phyloP scores from a whole-genome alignment of 768 basidiomycete species.

The Termitomyces heimii region DNA sequence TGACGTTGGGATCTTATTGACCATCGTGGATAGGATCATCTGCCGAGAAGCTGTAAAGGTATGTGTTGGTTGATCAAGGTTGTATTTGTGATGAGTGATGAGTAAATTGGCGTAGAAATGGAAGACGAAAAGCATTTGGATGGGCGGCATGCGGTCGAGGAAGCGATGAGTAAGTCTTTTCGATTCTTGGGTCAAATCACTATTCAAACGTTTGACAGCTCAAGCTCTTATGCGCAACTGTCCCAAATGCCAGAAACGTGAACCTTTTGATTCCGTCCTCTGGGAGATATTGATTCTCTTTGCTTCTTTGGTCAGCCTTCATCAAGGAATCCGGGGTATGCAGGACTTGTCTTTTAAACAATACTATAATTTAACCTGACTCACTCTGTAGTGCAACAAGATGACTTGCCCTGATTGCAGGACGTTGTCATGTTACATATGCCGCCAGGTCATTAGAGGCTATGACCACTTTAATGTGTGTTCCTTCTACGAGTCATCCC shows the following conservation, averaged over 20 bases:
- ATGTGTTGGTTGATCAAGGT: neutral
- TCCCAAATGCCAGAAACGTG: constrained; percentile 80
- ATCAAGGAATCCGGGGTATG: constrained; percentile 76
- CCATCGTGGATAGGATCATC: constrained; percentile 52
- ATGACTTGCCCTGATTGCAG: constrained; percentile 75
- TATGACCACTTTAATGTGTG: constrained; percentile 72
- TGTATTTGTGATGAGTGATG: neutral
- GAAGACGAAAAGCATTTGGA: constrained; percentile 73
- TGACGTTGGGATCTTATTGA: neutral
- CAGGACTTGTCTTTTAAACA: neutral
- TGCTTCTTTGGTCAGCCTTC: constrained; percentile 45
- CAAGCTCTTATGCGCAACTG: constrained; percentile 83
- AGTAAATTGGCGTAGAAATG: constrained; percentile 41
- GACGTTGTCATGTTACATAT: constrained; percentile 81
- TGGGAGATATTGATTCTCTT: constrained; percentile 1
- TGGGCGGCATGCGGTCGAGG: constrained; percentile 75
- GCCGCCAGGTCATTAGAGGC: constrained; percentile 63
- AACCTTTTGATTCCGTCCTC: constrained; percentile 6
- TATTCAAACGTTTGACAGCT: constrained; percentile 32
- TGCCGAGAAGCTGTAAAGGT: constrained; percentile 81
- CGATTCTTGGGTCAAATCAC: neutral
- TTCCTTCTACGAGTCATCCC: neutral
- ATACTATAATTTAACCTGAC: neutral
- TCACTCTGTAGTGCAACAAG: constrained; percentile 73
- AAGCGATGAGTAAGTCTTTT: constrained; percentile 76